Base-by-base conservation (phyloP, 2,329 filamentous ascomycete species). In the Cercospora sp. region DNA sequence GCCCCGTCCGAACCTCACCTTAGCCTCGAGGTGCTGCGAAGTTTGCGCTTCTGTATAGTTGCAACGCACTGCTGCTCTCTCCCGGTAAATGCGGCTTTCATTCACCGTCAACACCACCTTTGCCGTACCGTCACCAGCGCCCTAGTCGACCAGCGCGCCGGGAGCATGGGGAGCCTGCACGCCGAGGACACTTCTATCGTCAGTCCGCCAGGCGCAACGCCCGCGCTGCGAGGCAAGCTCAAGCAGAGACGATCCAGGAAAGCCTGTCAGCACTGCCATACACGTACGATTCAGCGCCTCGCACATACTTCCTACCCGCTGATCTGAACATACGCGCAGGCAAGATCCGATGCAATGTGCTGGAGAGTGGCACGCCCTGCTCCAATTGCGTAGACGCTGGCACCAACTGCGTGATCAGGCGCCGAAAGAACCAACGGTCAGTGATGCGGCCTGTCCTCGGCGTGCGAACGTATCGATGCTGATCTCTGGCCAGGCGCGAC, bases 361-460 rank as follows among this genome's bases (percentile, higher is more conserved):
- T 71, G 43, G 71, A 73, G 28, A 66, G 51, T 21, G 70, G 67
- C 30, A 70, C 67, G 67, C 71, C 71, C 26, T 73, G 71, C 62
- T 67, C 67, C 12, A 72, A 73, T n/a, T 73, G 71, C 49, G 70
- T 71, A 5, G 70, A 72, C 51, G 70, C 69, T 24, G 69, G 64
- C 49, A 69, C 70, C 21, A 65, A 55, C 26, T 72, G 71, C 61
- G 65, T 73, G 18, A 69, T 71, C 12, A 58, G 71, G 24, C 61
- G 70, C 5, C 59, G 71, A 26, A 73, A 73, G 66, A 72, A 72
- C 43, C 70, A 73, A 57, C 70, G 71, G 71, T 71, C 32, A 61
- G 60, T 28, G 5, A 16, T 12, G 40, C 34, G 8, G 16, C 55
- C 28, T 58, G 26, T 30, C 18, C 61, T 45, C 34, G 45, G 65